These are phyloP conservation scores for Oryza glaberrima DNA, from an alignment of 176 grass and related monocot genomes.

Conservation along the genomic window DNA sequence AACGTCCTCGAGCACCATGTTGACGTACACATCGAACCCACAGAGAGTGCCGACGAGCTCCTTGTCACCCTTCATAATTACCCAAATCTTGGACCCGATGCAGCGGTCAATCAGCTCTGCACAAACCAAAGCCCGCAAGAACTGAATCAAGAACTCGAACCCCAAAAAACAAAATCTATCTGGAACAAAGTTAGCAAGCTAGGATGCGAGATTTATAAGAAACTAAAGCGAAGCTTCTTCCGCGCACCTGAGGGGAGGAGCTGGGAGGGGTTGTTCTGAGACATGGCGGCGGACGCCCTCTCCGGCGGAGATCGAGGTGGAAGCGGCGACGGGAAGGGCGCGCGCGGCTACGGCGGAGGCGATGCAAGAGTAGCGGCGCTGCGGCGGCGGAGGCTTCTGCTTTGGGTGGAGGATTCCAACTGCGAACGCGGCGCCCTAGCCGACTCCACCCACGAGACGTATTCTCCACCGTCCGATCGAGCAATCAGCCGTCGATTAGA, in stretches of 20 bases:
- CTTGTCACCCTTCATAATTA: conserved; percentile 99
- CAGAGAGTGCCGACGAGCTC: conserved; percentile 94
- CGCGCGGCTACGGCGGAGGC: conserved; percentile 4
- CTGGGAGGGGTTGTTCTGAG: conserved; percentile 95
- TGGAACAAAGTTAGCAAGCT: conserved; percentile 7
- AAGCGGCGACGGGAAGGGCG: neutral
- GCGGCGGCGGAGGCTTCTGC: conserved; percentile 11
- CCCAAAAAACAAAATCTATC: neutral
- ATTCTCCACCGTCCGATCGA: conserved; percentile 16
- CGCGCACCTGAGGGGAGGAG: conserved; percentile 83
- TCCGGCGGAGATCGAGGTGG: neutral
- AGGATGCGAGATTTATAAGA: neutral
- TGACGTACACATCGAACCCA: conserved; percentile 98
- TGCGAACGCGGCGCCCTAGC: neutral
- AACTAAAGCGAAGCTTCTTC: conserved; percentile 8
- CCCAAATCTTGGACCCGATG: conserved; percentile 99
- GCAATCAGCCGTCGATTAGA: neutral
- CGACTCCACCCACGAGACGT: neutral
- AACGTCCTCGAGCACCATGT: conserved; percentile 99
- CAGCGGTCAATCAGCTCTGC: conserved; percentile 96
- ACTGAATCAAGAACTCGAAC: neutral
- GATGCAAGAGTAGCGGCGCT: neutral
- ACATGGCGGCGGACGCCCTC: conserved; percentile 34
- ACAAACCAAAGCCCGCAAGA: neutral
- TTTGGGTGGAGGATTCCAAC: neutral